phyloP scores from a whole-genome alignment of 257 asterid genomes.

The Solanum bulbocastanum region DNA sequence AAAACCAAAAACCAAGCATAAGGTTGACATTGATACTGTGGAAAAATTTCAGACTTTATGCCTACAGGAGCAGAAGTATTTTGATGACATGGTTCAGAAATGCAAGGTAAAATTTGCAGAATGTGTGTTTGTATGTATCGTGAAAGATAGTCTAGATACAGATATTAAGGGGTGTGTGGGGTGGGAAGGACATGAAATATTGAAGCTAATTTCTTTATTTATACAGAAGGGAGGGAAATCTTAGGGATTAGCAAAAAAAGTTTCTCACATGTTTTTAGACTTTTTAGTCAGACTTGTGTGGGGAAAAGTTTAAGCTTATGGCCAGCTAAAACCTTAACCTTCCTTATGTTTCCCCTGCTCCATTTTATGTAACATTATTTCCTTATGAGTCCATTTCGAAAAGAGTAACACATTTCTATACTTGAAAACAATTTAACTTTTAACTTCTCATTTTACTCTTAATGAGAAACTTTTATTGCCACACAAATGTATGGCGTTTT shows the following conservation, averaged over 20 bases:
- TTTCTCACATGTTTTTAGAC: background rate
- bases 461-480: background rate
- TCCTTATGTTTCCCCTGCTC: background rate
- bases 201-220: background rate
- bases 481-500: background rate
- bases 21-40: conserved; percentile 84
- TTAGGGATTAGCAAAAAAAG: background rate
- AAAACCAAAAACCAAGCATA: conserved; percentile 95
- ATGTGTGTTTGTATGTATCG: background rate
- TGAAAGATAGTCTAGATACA: background rate
- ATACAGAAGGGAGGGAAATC: background rate
- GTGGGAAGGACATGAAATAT: background rate
- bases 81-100: conserved; percentile 83
- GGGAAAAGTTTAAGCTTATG: background rate
- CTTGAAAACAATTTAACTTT: background rate
- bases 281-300: background rate
- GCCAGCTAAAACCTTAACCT: background rate
- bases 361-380: background rate
- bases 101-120: conserved; percentile 58
- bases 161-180: background rate
- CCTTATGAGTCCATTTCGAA: background rate
- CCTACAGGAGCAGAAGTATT: conserved; percentile 73
- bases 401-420: background rate
- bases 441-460: background rate
- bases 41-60: conserved; percentile 73